Conservation (phyloP, 148 eudicot species). For the Vaccinium vitisidaea region DNA sequence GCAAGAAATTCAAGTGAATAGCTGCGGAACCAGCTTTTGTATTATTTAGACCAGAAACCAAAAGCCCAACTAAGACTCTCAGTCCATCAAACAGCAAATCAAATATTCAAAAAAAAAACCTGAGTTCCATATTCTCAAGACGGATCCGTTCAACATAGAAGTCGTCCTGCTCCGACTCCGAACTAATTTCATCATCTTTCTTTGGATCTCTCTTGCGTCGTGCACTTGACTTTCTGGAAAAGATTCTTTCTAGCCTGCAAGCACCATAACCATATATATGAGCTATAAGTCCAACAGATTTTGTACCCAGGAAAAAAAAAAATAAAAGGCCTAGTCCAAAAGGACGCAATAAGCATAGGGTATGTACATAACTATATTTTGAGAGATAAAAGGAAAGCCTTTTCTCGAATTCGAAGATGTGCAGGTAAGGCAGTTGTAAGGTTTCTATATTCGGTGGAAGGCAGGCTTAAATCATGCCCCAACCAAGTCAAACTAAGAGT, state of each 20-base stretch:
- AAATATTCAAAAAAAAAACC: constrained; percentile 35
- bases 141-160: constrained; percentile 78
- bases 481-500: not conserved
- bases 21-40: not conserved
- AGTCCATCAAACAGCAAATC: constrained; percentile 8
- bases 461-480: not conserved
- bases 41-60: not conserved
- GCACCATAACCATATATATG: constrained; percentile 12
- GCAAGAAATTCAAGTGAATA: constrained; percentile 1
- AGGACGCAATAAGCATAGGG: not conserved
- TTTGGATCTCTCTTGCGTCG: constrained; percentile 42
- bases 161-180: constrained; percentile 49
- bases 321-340: not conserved
- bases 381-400: not conserved
- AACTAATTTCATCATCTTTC: constrained; percentile 53
- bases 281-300: constrained; percentile 6
- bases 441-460: not conserved
- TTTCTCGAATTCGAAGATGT: not conserved
- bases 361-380: not conserved
- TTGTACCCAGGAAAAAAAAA: not conserved
- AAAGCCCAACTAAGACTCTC: constrained; percentile 4
- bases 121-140: constrained; percentile 79
- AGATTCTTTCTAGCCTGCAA: constrained; percentile 54
- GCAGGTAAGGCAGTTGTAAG: not conserved
- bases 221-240: constrained; percentile 46